These are phyloP conservation scores for Durusdinium trenchii DNA, from an alignment of 73 alveolate species.

Conservation along the genomic window DNA sequence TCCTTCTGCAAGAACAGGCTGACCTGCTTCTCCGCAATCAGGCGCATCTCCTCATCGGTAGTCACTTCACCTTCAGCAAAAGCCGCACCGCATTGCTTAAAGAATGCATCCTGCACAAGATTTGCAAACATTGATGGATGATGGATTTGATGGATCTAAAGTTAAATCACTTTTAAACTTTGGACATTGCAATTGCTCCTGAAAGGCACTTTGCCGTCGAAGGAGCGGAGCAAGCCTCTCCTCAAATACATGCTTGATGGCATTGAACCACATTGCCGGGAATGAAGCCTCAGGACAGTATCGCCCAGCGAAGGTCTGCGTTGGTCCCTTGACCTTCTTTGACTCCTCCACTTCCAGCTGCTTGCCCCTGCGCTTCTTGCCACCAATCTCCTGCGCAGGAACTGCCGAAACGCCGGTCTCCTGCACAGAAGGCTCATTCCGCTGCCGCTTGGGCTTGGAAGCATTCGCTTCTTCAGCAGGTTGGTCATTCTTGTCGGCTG, in stretches of 20 bases:
- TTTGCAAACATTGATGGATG: too few relatives aligned
- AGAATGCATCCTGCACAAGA: not conserved
- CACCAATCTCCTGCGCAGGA: not conserved
- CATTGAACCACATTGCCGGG: not conserved
- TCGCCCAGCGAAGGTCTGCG: slow-evolving; percentile 8
- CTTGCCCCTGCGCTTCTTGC: not conserved
- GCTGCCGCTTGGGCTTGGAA: not conserved
- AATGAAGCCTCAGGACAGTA: not conserved
- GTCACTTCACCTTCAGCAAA: not conserved
- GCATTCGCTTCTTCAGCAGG: not conserved
- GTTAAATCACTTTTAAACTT: not conserved
- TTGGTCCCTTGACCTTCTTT: not conserved
- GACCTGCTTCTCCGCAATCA: not conserved
- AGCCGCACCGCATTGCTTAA: not conserved
- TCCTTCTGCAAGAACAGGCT: not conserved
- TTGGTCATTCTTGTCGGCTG: not conserved
- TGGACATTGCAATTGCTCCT: not conserved
- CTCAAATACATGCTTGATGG: not conserved
- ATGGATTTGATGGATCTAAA: too few relatives aligned
- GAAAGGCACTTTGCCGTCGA: slow-evolving; percentile 9
- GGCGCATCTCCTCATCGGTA: not conserved
- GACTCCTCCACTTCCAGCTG: not conserved
- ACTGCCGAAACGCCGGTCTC: too few relatives aligned
- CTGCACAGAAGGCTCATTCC: too few relatives aligned
- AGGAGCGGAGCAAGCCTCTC: not conserved